A percentile compares a stretch with the other conserved stretches of the same genome.
These are phyloP conservation scores for Fusarium pseudoanthophilum DNA, from an alignment of 2,329 filamentous ascomycete genomes.

Conservation along the genomic window DNA sequence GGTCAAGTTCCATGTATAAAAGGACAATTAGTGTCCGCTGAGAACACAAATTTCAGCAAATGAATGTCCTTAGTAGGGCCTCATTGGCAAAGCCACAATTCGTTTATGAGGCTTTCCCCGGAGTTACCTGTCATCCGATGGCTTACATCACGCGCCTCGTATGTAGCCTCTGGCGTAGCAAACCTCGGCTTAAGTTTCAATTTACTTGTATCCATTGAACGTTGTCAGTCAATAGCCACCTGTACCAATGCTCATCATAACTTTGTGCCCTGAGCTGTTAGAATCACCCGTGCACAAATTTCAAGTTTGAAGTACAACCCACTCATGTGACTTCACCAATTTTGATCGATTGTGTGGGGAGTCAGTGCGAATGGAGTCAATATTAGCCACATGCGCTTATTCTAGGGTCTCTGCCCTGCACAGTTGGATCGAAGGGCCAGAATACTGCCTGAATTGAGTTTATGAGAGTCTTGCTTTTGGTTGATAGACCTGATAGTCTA, in stretches of 20 bases:
- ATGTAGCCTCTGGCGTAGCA: no score
- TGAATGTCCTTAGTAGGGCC: background rate
- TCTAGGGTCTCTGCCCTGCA: no score
- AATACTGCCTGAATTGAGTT: background rate
- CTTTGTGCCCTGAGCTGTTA: no score
- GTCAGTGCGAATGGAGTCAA: background rate
- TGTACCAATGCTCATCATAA: background rate
- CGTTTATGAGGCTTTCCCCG: fast-evolving
- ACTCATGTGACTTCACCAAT: background rate
- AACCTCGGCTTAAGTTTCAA: background rate
- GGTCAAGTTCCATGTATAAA: background rate
- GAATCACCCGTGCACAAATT: background rate
- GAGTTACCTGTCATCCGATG: no score
- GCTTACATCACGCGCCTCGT: no score
- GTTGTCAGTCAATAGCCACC: no score
- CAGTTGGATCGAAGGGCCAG: no score
- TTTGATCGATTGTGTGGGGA: background rate
- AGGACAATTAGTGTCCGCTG: no score
- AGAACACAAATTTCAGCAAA: background rate
- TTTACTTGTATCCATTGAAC: background rate
- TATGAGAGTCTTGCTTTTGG: background rate
- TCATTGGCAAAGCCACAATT: background rate
- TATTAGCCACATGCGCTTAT: no score
- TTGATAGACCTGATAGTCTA: fast-evolving
- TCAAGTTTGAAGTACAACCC: fast-evolving